Conservation (phyloP, 106 monocot species). For the Dendrobium chrysotoxum region DNA sequence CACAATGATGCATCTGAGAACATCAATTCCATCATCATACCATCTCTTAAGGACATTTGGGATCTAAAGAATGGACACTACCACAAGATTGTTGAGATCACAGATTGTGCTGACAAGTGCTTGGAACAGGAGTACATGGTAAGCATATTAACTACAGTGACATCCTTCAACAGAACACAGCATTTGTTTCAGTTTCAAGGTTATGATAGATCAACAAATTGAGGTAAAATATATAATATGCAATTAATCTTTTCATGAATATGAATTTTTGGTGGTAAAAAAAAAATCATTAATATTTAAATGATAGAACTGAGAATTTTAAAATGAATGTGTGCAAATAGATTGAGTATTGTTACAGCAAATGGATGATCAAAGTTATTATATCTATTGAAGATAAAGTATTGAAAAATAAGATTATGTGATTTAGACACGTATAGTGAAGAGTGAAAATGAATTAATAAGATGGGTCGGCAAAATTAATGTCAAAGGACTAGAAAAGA, state of each 20-base stretch:
- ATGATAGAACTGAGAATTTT: not conserved
- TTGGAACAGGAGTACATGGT: constrained; percentile 85
- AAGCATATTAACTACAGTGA: constrained; percentile 9
- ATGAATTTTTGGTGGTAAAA: not conserved
- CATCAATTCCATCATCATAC: constrained; percentile 41
- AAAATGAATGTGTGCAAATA: not conserved
- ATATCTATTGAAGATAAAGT: too few species aligned
- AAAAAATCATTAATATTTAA: not conserved
- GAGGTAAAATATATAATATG: not conserved
- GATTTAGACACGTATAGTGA: not conserved
- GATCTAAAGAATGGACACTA: constrained; percentile 57
- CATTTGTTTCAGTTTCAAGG: not conserved
- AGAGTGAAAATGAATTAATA: too few species aligned
- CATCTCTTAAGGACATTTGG: constrained; percentile 41
- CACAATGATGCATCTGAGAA: constrained; percentile 64
- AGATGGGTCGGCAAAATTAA: too few species aligned
- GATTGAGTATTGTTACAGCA: not conserved
- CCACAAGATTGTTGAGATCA: constrained; percentile 63
- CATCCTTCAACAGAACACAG: not conserved
- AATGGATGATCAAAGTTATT: too few species aligned
- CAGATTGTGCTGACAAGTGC: constrained; percentile 47
- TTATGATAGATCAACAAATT: not conserved
- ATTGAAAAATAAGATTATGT: too few species aligned
- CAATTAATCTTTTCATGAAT: not conserved
- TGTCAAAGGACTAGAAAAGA: too few species aligned